Percentiles rank a stretch among this genome's conserved stretches.
Evolutionary conservation across 768 basidiomycete genomes (phyloP).

Genomic region (Phaffia australis): DNA sequence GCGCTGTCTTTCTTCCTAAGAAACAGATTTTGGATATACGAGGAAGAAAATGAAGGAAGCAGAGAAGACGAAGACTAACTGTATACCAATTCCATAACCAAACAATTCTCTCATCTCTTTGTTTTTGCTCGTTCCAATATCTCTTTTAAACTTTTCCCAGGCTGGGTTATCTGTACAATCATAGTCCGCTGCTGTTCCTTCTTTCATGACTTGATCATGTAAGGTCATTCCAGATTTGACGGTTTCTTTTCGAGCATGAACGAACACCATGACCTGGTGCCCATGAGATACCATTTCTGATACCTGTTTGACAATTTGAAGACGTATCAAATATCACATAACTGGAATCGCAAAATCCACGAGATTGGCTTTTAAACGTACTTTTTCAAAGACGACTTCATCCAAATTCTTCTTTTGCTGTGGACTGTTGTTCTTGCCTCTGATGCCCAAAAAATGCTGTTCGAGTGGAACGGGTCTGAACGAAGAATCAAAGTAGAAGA

Average conservation of each 20-base stretch:
- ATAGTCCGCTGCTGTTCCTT: slow-evolving; percentile 66
- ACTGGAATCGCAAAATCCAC: not conserved
- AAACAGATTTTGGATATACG: too few species aligned
- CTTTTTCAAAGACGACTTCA: slow-evolving; percentile 71
- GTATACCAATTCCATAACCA: slow-evolving; percentile 62
- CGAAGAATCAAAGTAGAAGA: slow-evolving; percentile 96
- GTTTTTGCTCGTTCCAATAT: slow-evolving; percentile 70
- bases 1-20: too few species aligned
- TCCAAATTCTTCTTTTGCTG: slow-evolving; percentile 77
- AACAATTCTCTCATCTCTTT: slow-evolving; percentile 95
- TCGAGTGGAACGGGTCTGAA: slow-evolving; percentile 94
- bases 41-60: too few species aligned
- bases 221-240: slow-evolving; percentile 79
- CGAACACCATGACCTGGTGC: slow-evolving; percentile 99
- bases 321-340: not conserved
- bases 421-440: slow-evolving; percentile 68
- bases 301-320: slow-evolving; percentile 41
- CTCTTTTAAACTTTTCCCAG: slow-evolving; percentile 61
- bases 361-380: slow-evolving; percentile 10
- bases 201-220: slow-evolving; percentile 59
- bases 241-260: slow-evolving; percentile 95
- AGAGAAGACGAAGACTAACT: not conserved
- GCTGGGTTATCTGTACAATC: slow-evolving; percentile 70
- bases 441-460: slow-evolving; percentile 90
- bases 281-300: slow-evolving; percentile 74